A percentile compares a stretch with the other conserved stretches of the same genome.
Evolutionary conservation across 139 green algal species (phyloP).

Genomic region (Gonium pectorale): DNA sequence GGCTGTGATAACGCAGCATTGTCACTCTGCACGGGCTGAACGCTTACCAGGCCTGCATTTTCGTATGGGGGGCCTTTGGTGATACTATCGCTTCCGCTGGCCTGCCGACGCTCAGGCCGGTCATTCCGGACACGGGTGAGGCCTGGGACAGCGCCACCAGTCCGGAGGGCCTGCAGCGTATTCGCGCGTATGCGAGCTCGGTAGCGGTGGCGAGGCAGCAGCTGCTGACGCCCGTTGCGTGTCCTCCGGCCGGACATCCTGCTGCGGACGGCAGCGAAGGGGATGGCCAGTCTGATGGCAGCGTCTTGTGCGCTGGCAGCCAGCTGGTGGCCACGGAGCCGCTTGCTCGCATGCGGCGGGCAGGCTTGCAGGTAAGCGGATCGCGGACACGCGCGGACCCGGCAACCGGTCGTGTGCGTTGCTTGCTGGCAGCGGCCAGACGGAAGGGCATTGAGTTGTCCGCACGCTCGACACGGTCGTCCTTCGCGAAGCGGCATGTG

Average conservation of each 20-base stretch:
- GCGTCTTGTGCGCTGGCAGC: not conserved
- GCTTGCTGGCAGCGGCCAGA: not conserved
- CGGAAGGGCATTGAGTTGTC: not conserved
- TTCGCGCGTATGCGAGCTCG: not conserved
- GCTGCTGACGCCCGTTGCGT: not conserved
- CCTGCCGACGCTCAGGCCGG: slow-evolving; percentile 6
- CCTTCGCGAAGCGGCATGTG: not conserved
- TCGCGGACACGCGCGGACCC: too few relatives aligned
- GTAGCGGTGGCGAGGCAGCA: slow-evolving; percentile 32
- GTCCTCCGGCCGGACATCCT: not conserved
- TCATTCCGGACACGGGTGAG: slow-evolving; percentile 23
- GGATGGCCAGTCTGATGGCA: not conserved
- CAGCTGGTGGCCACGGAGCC: not conserved
- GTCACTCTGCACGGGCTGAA: too few relatives aligned
- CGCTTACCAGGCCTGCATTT: too few relatives aligned
- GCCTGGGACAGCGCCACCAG: slow-evolving; percentile 18
- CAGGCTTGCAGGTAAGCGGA: not conserved
- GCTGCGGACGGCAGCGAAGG: not conserved
- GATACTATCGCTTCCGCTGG: too few relatives aligned
- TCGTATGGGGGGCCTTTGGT: too few relatives aligned
- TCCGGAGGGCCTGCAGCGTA: slow-evolving; percentile 11
- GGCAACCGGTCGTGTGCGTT: not conserved
- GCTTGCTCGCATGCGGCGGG: slow-evolving; percentile 2
- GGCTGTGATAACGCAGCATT: too few relatives aligned
- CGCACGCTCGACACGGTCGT: not conserved